phyloP scores from a whole-genome alignment of 2,329 filamentous ascomycete genomes.

The Proliferodiscus dingleyae region DNA sequence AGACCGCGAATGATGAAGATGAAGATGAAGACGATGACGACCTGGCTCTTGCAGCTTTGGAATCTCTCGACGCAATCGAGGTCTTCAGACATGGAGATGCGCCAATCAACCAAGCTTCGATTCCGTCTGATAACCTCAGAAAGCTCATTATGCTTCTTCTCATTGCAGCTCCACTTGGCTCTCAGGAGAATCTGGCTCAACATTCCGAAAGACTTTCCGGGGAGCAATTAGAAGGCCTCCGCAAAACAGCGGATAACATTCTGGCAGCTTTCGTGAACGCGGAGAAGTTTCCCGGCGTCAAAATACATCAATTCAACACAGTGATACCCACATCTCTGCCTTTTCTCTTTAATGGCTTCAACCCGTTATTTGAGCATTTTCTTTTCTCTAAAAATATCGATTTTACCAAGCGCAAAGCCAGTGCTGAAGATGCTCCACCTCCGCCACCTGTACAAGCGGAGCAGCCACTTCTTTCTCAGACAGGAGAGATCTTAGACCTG shows the following conservation, averaged over 20 bases:
- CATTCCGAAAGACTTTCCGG: constrained; percentile 54
- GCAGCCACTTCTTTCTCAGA: constrained; percentile 43
- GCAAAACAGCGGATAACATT: constrained; percentile 58
- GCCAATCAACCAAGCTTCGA: constrained; percentile 58
- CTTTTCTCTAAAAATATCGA: constrained; percentile 69
- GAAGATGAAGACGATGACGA: constrained; percentile 52
- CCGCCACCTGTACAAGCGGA: constrained; percentile 18
- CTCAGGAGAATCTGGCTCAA: constrained; percentile 60
- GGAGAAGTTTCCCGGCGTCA: constrained; percentile 59
- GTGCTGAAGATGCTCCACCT: constrained; percentile 14
- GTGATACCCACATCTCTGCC: constrained; percentile 58
- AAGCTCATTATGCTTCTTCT: constrained; percentile 67
- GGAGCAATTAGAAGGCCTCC: constrained; percentile 52
- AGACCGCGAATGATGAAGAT: constrained; percentile 37
- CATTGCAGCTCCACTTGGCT: constrained; percentile 57
- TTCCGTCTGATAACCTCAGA: constrained; percentile 68
- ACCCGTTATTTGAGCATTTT: constrained; percentile 68
- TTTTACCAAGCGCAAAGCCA: constrained; percentile 40
- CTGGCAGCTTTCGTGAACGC: constrained; percentile 61
- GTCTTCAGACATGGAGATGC: constrained; percentile 50
- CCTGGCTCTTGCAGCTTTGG: constrained; percentile 63
- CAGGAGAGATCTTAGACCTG: constrained; percentile 60
- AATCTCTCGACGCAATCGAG: constrained; percentile 60
- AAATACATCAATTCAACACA: constrained; percentile 54
- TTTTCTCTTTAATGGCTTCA: constrained; percentile 63